phyloP scores from a whole-genome alignment of 768 basidiomycete species.

The Suillus hirtellus region DNA sequence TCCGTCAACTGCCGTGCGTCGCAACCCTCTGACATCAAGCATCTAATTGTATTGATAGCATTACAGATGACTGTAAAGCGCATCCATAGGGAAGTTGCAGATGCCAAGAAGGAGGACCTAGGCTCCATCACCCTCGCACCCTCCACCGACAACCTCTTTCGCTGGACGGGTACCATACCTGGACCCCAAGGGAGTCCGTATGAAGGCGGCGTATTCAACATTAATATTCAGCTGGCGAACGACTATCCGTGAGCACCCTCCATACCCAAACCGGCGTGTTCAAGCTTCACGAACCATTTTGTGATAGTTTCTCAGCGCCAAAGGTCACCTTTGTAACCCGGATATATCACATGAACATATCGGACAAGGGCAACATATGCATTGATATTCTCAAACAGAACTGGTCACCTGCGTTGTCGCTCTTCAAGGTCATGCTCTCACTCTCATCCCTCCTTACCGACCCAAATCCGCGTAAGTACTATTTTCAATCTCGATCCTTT shows the following conservation, averaged over 20 bases:
- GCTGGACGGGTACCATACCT: conserved; percentile 78
- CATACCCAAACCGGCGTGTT: conserved; percentile 6
- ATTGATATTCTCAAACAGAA: conserved; percentile 92
- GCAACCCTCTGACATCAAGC: neutral
- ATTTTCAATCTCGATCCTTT: conserved; percentile 2
- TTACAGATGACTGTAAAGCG: conserved; percentile 71
- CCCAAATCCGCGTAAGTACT: conserved; percentile 82
- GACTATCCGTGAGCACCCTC: conserved; percentile 74
- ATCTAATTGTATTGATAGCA: neutral
- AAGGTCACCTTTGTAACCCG: conserved; percentile 74
- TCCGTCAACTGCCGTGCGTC: conserved; percentile 26
- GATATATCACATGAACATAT: conserved; percentile 91
- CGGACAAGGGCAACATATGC: conserved; percentile 75
- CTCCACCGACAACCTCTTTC: conserved; percentile 60
- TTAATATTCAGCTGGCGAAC: conserved; percentile 61
- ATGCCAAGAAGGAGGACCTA: conserved; percentile 81
- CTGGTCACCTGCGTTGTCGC: conserved; percentile 92
- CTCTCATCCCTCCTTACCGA: conserved; percentile 91
- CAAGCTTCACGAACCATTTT: conserved; percentile 7
- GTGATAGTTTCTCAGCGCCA: conserved; percentile 72
- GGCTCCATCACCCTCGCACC: conserved; percentile 72
- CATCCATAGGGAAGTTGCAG: conserved; percentile 79
- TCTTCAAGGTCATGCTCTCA: conserved; percentile 94
- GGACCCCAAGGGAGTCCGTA: conserved; percentile 84
- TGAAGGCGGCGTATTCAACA: conserved; percentile 73